phyloP scores from a whole-genome alignment of 2,329 filamentous ascomycete species.

The Grosmannia clavigera region DNA sequence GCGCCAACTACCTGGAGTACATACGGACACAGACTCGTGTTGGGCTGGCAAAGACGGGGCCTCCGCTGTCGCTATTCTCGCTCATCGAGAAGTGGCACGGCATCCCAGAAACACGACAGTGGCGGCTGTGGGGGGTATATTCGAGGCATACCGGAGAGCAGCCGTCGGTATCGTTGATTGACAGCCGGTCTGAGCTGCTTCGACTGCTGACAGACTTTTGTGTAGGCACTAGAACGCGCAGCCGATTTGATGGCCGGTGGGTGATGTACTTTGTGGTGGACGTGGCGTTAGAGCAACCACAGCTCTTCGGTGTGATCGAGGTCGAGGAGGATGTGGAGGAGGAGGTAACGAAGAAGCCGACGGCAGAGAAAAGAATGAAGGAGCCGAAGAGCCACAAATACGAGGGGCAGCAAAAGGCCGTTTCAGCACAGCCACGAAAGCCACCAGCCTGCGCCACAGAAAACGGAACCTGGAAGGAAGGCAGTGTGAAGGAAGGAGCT shows the following conservation, averaged over 20 bases:
- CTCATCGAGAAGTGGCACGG: not conserved
- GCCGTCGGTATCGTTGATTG: not conserved
- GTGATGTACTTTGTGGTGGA: not conserved
- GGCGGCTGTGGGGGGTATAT: not conserved
- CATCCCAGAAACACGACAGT: not conserved
- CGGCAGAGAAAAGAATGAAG: not conserved
- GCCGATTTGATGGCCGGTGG: not conserved
- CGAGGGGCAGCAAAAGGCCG: not conserved
- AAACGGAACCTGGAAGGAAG: not conserved
- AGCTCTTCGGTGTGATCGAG: not conserved
- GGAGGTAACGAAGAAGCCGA: not conserved
- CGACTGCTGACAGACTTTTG: not conserved
- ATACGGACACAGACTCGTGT: not conserved
- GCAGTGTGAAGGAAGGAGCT: not conserved
- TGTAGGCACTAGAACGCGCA: not conserved
- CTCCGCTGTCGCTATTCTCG: not conserved
- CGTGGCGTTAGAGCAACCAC: not conserved
- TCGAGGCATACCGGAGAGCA: not conserved
- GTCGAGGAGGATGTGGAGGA: not conserved
- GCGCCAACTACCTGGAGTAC: not conserved
- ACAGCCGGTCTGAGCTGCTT: not conserved
- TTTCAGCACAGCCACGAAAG: not conserved
- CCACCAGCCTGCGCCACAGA: not conserved
- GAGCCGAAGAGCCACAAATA: not conserved
- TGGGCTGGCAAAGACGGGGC: not conserved